Conservation (phyloP, 2,329 filamentous ascomycete genomes). For the Simplicillium sp. region DNA sequence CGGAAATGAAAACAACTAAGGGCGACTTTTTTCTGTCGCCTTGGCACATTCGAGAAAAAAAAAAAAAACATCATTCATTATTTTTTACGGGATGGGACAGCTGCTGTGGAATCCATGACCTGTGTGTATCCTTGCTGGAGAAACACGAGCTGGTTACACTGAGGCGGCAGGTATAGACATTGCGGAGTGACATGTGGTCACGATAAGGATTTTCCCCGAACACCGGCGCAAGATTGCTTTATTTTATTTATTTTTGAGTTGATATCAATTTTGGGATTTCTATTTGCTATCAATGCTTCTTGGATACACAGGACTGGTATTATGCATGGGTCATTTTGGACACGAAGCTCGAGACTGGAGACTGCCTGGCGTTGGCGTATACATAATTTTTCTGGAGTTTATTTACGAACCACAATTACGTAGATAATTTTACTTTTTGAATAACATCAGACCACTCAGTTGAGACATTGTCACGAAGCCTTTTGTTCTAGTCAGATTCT, state of each 20-base stretch:
- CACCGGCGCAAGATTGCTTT: neutral
- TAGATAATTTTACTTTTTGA: too few relatives aligned
- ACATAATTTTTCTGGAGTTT: too few relatives aligned
- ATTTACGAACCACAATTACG: too few relatives aligned
- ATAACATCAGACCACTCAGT: too few relatives aligned
- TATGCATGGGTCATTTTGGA: neutral
- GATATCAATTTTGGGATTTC: neutral
- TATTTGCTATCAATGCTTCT: slow-evolving; percentile 2
- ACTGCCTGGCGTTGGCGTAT: neutral
- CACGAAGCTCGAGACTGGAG: neutral
- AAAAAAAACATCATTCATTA: too few relatives aligned
- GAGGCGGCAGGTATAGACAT: too few relatives aligned
- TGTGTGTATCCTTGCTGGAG: slow-evolving; percentile 2
- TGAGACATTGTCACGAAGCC: too few relatives aligned
- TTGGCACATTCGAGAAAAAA: neutral
- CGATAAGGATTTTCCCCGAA: too few relatives aligned
- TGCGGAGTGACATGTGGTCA: too few relatives aligned
- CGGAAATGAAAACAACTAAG: slow-evolving; percentile 33
- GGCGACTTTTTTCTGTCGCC: neutral
- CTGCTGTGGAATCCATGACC: too few relatives aligned
- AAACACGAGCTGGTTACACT: slow-evolving; percentile 6
- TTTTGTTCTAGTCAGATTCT: too few relatives aligned
- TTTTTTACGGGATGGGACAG: neutral
- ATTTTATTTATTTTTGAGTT: neutral
- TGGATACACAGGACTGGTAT: neutral